phyloP scores from a whole-genome alignment of 2,329 filamentous ascomycete species.

The Lecanosticta acicola region DNA sequence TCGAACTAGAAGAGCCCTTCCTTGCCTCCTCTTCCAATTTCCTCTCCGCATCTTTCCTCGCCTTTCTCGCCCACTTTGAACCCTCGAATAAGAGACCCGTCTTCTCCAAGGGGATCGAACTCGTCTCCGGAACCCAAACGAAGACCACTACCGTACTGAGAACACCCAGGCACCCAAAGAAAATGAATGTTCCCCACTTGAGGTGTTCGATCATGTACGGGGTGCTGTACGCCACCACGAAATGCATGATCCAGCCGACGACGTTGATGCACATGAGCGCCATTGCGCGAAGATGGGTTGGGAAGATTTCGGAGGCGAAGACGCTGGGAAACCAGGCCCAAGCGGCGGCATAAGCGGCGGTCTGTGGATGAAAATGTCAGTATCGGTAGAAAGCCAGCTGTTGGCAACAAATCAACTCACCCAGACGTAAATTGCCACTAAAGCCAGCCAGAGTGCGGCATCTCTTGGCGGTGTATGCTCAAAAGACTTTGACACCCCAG shows the following conservation, averaged over 20 bases:
- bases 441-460: not conserved
- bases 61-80: not conserved
- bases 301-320: constrained; percentile 1
- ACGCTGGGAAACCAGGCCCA: not conserved
- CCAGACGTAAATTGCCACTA: not conserved
- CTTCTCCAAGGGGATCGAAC: not conserved
- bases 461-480: not conserved
- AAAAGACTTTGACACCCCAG: not conserved
- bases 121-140: not conserved
- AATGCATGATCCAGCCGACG: not conserved
- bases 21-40: not conserved
- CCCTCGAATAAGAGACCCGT: constrained; percentile 1
- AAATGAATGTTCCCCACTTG: not conserved
- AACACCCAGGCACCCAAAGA: not conserved
- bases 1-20: not conserved
- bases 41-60: constrained; percentile 1
- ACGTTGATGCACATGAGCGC: not conserved
- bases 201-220: not conserved
- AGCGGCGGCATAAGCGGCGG: not conserved
- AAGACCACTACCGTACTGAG: not conserved
- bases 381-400: not conserved
- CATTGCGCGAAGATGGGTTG: not conserved
- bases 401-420: not conserved
- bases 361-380: not conserved
- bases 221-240: not conserved